Base-by-base conservation (phyloP, 306 rosid genomes). In the Pyrus betulifolia region DNA sequence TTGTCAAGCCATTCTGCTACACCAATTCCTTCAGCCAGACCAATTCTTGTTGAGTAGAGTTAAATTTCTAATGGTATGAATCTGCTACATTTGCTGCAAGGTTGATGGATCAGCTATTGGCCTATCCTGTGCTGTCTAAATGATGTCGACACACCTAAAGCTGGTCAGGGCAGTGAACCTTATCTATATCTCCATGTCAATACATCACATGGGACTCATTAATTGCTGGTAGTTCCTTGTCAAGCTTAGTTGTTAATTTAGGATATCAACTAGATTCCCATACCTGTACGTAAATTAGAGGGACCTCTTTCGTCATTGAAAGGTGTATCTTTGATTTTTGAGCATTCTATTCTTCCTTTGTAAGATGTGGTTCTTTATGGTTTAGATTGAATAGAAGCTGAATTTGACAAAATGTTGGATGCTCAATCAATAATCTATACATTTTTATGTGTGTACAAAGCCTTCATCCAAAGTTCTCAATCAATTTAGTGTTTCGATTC, bases 181-280 rank as follows among this genome's bases (percentile, higher is more conserved):
- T 52, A 22, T 8, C 61, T 67, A 68, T 35, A 68, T 75, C 45
- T 35, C 54, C 46, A 62, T 79, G 77, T 74, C 77, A 77, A 67
- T 72, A 63, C 70, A 69, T 68, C 51, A 67, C 80, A 61, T 33
- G 70, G 58, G 78, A 78, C 81, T 54, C n/a, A 30, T 72, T 75
- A 62, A 65, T 75, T 33, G 46, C 74, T 79, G 61, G 22, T 76
- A 49, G 23, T 55, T 72, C 71, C 79, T 79, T 67, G 71, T 81
- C 73, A 81, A 81, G 72, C 86, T 68, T 23, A 49, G 74, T 57
- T 87, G 89, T 88, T 85, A 68, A 88, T 76, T 76, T 75, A 79
- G 75, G 80, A 45, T 74, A 80, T 45, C 51, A 10, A 58, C 67
- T 76, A 79, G 82, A 77, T 75, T 78, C 79, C 67, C 65, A 42